Base-by-base conservation (phyloP, 2,329 filamentous ascomycete genomes). In the Emmonsiellopsis sp. region DNA sequence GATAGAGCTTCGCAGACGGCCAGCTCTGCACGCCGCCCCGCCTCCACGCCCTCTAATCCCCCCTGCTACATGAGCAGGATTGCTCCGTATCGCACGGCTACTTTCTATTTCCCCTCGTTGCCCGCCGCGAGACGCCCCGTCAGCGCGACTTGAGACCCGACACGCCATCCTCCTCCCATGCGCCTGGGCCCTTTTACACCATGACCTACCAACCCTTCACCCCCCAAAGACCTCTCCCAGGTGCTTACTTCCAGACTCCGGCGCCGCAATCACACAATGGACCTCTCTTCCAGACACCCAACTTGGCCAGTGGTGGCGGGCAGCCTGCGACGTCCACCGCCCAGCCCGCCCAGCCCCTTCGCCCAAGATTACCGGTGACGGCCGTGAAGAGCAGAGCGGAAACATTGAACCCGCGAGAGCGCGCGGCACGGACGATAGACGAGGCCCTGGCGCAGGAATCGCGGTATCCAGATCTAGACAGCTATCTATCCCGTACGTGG, bases 401-500 rank as follows among this genome's bases (percentile, higher is more conserved):
- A 55, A 67, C 71, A n/a, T 63, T 86, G 46, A 83, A 82, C 44
- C 86, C 87, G 0, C 80, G 95, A 55, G 80, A 87, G 60, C 87
- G 88, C 69, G 93, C 89, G 17, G 88, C 90, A 46, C 80, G 78
- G 59, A 91, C 87, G 17, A 85, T 98, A 68, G 95, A 95, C 69
- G 80, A 84, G 59, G 85, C 87, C 44, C 74, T 97, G 44, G 77
- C 82, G 55, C 77, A 79, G 55, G 92, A 97, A 65, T 83, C 84
- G 62, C 83, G 82, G 65, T 98, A 89, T 65, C 91, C 91, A 6
- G 88, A 95, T 58, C 75, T 98, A 14, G 92, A 97, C 68, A 86
- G 82, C 54, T 95, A 95, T 72, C 84, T 94, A 63, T 83, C 85
- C 71, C 88, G 90, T 93, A 77, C 78, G 88, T 80, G 49, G 49